These are phyloP conservation scores for Thyridium curvatum DNA, from an alignment of 2,329 filamentous ascomycete species.

Conservation along the genomic window DNA sequence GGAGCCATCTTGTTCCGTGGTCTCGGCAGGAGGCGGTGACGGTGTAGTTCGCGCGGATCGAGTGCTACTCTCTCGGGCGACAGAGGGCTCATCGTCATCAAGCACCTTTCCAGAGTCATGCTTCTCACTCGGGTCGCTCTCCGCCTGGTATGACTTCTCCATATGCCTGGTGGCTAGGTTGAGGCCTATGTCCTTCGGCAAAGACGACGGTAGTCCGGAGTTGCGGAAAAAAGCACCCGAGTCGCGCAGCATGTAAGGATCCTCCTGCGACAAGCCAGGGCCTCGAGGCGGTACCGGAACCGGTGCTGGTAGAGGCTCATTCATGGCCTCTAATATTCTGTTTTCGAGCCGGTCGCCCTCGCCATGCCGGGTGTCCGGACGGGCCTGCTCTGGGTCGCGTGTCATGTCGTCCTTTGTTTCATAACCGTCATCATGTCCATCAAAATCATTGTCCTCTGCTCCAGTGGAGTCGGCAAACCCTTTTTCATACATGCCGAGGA, in stretches of 20 bases:
- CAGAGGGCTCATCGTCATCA: slow-evolving; percentile 15
- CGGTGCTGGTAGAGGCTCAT: slow-evolving; percentile 24
- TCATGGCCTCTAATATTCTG: slow-evolving; percentile 32
- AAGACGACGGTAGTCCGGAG: slow-evolving; percentile 23
- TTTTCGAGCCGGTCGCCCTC: slow-evolving; percentile 17
- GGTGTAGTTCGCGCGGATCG: slow-evolving; percentile 1
- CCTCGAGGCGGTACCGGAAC: slow-evolving; percentile 9
- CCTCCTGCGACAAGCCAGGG: slow-evolving; percentile 21
- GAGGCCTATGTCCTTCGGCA: slow-evolving; percentile 25
- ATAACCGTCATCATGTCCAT: slow-evolving; percentile 8
- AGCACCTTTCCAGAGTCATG: slow-evolving; percentile 47
- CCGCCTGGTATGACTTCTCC: slow-evolving; percentile 8
- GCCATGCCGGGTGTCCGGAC: slow-evolving; percentile 1
- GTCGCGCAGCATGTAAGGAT: slow-evolving; percentile 23
- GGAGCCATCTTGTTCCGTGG: no score
- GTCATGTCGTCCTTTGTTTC: no score
- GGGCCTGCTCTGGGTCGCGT: slow-evolving; percentile 1
- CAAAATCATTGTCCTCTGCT: slow-evolving; percentile 31
- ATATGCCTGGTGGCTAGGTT: slow-evolving; percentile 17
- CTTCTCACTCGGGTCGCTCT: slow-evolving; percentile 26
- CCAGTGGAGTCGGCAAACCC: slow-evolving; percentile 50
- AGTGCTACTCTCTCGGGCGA: neutral
- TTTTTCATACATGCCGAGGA: slow-evolving; percentile 65
- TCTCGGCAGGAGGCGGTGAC: neutral
- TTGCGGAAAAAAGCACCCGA: slow-evolving; percentile 31